Percentiles rank a stretch among this genome's conserved stretches.
Evolutionary conservation across 169 alveolate genomes (phyloP).

Genomic region (Plasmodium vivax): DNA sequence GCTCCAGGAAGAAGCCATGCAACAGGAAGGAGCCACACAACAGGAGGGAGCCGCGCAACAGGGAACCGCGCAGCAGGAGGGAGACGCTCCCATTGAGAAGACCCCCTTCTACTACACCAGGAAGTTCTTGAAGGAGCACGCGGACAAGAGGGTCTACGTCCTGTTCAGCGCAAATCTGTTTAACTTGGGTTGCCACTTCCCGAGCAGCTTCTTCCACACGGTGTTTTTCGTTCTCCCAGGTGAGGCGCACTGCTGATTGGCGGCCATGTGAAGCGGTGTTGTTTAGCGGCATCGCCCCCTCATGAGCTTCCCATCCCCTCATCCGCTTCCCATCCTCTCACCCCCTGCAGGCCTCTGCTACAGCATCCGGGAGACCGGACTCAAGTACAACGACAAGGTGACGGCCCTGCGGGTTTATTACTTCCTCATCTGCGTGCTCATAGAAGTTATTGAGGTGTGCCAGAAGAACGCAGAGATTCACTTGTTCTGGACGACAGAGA

Average conservation of each 20-base stretch:
- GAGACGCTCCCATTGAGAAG: neutral
- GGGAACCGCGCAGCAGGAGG: neutral
- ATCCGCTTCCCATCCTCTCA: neutral
- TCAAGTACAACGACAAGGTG: conserved; percentile 35
- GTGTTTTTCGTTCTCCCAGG: conserved; percentile 55
- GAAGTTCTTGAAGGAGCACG: conserved; percentile 15
- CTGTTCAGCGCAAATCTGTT: conserved; percentile 28
- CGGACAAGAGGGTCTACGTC: neutral
- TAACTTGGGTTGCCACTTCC: conserved; percentile 6
- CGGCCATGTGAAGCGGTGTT: neutral
- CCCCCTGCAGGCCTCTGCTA: conserved; percentile 25
- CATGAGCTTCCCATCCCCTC: too few relatives aligned
- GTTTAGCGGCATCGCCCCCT: neutral
- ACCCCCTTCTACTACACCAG: conserved; percentile 28
- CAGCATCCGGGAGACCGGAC: conserved; percentile 25
- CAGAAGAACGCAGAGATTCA: conserved; percentile 14
- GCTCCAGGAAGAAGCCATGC: neutral
- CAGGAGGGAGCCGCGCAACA: too few relatives aligned
- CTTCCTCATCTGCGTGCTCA: conserved; percentile 1
- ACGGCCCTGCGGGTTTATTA: conserved; percentile 32
- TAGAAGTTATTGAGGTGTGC: conserved; percentile 5
- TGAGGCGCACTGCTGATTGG: neutral
- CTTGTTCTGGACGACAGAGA: conserved; percentile 34
- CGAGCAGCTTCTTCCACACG: conserved; percentile 22
- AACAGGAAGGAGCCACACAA: neutral